These are phyloP conservation scores for Aspergillus brasiliensis DNA, from an alignment of 2,329 filamentous ascomycete species.

Conservation along the genomic window DNA sequence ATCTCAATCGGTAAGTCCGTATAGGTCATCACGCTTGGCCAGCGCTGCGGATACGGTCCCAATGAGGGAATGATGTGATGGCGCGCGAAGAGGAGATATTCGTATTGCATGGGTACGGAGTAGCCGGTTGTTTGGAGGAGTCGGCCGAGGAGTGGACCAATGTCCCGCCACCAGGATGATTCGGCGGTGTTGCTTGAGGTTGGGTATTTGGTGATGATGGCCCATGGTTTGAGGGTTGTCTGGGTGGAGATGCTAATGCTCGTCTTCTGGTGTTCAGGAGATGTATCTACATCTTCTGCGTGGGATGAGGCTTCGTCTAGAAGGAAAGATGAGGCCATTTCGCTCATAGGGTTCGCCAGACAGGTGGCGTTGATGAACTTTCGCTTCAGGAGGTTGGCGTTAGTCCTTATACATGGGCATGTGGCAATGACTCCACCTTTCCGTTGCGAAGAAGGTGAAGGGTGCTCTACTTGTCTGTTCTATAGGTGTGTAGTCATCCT, in stretches of 20 bases:
- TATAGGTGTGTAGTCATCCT: no score
- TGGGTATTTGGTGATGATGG: neutral
- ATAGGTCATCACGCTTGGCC: neutral
- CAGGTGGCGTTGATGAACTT: no score
- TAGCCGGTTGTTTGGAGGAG: neutral
- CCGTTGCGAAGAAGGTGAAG: no score
- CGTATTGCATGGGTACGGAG: neutral
- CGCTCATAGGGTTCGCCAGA: fast-evolving
- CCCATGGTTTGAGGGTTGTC: neutral
- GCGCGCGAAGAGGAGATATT: neutral
- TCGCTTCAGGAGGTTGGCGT: no score
- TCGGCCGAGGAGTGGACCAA: neutral
- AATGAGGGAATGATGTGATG: neutral
- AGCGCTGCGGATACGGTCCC: neutral
- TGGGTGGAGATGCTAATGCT: neutral
- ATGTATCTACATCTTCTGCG: neutral
- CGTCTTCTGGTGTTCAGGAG: neutral
- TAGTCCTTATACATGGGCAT: no score
- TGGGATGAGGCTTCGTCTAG: neutral
- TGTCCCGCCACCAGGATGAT: neutral
- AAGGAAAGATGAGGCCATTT: no score
- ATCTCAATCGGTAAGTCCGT: neutral
- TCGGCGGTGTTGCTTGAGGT: neutral
- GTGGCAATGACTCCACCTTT: no score
- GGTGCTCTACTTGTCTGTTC: no score